A percentile compares a stretch with the other conserved stretches of the same genome.
phyloP scores from a whole-genome alignment of 2,329 filamentous ascomycete genomes.

The Penicillium sp. region DNA sequence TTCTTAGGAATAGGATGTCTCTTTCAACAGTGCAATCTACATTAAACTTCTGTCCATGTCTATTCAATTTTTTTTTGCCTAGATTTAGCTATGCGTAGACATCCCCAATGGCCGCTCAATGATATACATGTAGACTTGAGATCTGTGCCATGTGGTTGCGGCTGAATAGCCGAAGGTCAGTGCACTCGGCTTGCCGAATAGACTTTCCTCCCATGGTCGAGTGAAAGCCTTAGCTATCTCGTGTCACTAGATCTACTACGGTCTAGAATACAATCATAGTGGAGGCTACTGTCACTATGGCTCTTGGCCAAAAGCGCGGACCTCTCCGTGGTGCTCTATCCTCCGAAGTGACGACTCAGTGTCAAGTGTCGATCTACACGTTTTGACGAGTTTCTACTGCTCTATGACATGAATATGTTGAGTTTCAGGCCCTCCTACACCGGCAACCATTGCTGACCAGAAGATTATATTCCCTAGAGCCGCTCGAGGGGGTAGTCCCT shows the following conservation, averaged over 20 bases:
- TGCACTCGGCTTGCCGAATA: not conserved
- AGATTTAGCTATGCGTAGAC: not conserved
- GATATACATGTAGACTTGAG: not conserved
- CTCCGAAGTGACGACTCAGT: not conserved
- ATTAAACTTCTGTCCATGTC: too few relatives aligned
- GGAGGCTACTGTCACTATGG: not conserved
- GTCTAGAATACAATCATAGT: not conserved
- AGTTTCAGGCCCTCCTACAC: not conserved
- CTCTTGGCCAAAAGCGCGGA: not conserved
- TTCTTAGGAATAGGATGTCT: not conserved
- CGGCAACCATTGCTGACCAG: not conserved
- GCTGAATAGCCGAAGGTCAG: not conserved
- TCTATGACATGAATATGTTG: not conserved
- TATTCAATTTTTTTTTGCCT: not conserved
- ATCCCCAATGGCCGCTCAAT: not conserved
- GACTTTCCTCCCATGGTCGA: not conserved
- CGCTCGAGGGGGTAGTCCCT: not conserved
- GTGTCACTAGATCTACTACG: not conserved
- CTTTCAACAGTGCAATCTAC: not conserved
- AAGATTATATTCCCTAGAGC: not conserved
- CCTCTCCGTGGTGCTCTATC: not conserved
- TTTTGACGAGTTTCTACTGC: not conserved
- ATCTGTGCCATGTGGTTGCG: not conserved
- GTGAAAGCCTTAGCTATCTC: not conserved
- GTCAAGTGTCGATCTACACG: not conserved